phyloP scores from a whole-genome alignment of 2,329 filamentous ascomycete genomes.

The Claviceps sp. region DNA sequence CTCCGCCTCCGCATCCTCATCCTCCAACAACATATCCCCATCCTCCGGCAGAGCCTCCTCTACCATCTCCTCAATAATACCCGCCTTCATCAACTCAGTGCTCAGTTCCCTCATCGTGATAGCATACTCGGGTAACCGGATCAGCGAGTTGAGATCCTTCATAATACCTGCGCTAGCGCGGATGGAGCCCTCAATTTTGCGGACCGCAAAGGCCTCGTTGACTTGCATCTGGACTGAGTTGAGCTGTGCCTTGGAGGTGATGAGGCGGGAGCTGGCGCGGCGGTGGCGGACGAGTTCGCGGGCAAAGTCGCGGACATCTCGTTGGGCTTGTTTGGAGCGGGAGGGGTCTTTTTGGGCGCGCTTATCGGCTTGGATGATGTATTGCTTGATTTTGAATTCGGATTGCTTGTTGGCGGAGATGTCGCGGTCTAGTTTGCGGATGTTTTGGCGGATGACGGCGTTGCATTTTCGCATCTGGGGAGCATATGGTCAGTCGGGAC shows the following conservation, averaged over 20 bases:
- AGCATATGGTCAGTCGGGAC: background rate
- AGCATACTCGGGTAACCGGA: slow-evolving; percentile 72
- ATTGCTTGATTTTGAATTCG: slow-evolving; percentile 71
- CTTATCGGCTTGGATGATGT: slow-evolving; percentile 71
- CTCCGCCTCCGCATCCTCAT: slow-evolving; percentile 57
- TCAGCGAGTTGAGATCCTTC: slow-evolving; percentile 85
- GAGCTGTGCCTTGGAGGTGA: slow-evolving; percentile 83
- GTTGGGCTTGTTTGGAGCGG: slow-evolving; percentile 63
- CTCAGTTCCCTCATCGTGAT: slow-evolving; percentile 81
- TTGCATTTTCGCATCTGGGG: slow-evolving; percentile 88
- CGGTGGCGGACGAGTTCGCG: slow-evolving; percentile 74
- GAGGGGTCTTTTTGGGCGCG: slow-evolving; percentile 70
- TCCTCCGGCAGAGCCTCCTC: slow-evolving; percentile 73
- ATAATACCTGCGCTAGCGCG: slow-evolving; percentile 80
- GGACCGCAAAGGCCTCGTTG: slow-evolving; percentile 86
- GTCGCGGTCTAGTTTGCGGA: slow-evolving; percentile 89
- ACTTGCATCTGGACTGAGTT: slow-evolving; percentile 95
- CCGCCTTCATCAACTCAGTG: slow-evolving; percentile 81
- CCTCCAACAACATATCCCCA: slow-evolving; percentile 56
- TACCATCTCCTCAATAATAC: slow-evolving; percentile 96
- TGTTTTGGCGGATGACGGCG: slow-evolving; percentile 73
- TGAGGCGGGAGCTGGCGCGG: slow-evolving; percentile 58
- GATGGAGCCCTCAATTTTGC: slow-evolving; percentile 91
- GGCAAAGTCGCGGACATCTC: slow-evolving; percentile 79
- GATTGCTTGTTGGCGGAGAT: slow-evolving; percentile 65